These are phyloP conservation scores for Bidens hawaiensis DNA, from an alignment of 140 eudicot species.

Conservation along the genomic window DNA sequence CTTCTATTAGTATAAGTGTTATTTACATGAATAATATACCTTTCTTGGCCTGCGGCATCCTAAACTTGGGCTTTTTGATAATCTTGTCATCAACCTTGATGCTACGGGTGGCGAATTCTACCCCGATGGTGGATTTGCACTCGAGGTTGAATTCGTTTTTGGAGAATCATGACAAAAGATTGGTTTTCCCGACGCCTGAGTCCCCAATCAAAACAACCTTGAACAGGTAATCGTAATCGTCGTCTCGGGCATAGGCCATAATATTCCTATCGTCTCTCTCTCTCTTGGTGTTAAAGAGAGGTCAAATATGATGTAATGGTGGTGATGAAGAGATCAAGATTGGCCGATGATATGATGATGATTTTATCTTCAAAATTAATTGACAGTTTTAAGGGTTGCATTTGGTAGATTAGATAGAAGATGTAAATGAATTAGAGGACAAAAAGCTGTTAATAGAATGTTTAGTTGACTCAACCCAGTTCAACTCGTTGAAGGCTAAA, in stretches of 20 bases:
- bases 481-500: background rate
- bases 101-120: constrained; percentile 56
- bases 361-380: background rate
- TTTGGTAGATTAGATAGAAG: constrained; percentile 10
- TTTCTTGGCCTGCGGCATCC: constrained; percentile 70
- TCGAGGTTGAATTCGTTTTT: constrained; percentile 53
- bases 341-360: background rate
- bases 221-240: constrained; percentile 53
- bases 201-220: constrained; percentile 63
- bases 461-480: background rate
- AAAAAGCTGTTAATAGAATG: constrained; percentile 10
- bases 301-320: constrained; percentile 13
- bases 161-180: constrained; percentile 53
- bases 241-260: constrained; percentile 34
- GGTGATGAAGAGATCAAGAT: constrained; percentile 12
- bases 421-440: constrained; percentile 18
- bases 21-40: constrained; percentile 25
- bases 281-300: constrained; percentile 6
- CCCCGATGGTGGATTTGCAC: constrained; percentile 58
- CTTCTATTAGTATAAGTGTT: background rate
- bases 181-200: constrained; percentile 62
- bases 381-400: background rate
- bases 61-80: constrained; percentile 62
- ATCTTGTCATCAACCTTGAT: constrained; percentile 42
- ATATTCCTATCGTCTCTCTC: constrained; percentile 1